phyloP scores from a whole-genome alignment of 2,329 filamentous ascomycete genomes.

The Sporothrix dimorphospora region DNA sequence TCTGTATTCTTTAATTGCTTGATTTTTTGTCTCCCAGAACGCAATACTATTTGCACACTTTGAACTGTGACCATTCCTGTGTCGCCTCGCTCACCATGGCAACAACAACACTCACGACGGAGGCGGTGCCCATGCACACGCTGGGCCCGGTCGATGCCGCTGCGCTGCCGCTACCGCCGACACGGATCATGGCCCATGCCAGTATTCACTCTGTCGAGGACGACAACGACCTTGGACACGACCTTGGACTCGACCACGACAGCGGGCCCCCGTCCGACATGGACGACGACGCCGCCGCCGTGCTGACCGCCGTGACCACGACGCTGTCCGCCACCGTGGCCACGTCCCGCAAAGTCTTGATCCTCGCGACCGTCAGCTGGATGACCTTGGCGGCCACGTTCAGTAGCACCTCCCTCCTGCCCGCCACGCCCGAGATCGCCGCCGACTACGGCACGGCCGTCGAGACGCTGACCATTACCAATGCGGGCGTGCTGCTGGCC shows the following conservation, averaged over 20 bases:
- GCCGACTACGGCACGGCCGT: constrained; percentile 65
- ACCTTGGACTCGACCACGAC: background rate
- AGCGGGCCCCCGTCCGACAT: background rate
- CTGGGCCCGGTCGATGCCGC: background rate
- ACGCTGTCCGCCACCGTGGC: background rate
- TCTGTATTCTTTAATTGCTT: too few species aligned
- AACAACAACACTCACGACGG: background rate
- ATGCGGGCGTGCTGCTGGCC: constrained; percentile 57
- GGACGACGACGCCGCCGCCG: background rate
- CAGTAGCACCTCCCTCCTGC: constrained; percentile 68
- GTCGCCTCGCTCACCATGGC: too few species aligned
- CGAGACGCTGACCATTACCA: constrained; percentile 71
- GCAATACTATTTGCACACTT: too few species aligned
- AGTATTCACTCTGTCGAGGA: background rate
- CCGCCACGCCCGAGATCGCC: constrained; percentile 73
- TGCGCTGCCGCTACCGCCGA: background rate
- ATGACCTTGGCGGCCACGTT: constrained; percentile 32
- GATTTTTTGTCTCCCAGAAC: too few species aligned
- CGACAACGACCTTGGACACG: background rate
- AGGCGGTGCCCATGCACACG: background rate
- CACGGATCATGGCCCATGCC: background rate
- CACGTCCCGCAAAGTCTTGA: constrained; percentile 5
- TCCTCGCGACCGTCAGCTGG: constrained; percentile 33
- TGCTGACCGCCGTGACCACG: background rate
- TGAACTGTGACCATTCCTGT: too few species aligned